Percentiles rank a stretch among this genome's conserved stretches.
These are phyloP conservation scores for Saccharomycopsis sp. DNA, from an alignment of 805 yeast species.

Conservation along the genomic window DNA sequence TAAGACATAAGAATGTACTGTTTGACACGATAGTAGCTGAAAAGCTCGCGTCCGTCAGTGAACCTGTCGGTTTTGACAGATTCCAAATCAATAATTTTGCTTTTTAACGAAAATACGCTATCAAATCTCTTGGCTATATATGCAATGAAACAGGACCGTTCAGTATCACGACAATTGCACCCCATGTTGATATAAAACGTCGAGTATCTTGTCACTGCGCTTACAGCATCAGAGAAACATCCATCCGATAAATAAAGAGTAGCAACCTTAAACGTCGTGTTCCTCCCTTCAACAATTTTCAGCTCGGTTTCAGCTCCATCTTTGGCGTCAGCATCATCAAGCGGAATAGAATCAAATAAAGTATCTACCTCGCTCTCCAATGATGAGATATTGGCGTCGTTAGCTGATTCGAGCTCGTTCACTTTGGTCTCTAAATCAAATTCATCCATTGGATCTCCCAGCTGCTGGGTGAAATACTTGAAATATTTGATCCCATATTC, in stretches of 20 bases:
- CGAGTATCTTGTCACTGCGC: neutral
- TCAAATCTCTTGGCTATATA: slow-evolving; percentile 6
- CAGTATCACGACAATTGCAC: slow-evolving; percentile 11
- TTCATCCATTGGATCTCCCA: neutral
- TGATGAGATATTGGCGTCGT: neutral
- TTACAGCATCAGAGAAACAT: neutral
- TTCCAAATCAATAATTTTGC: neutral
- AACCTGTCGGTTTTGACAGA: neutral
- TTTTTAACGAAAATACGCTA: neutral
- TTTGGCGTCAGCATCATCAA: neutral
- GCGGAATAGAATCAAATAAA: neutral
- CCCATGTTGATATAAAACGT: neutral
- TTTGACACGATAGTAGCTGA: slow-evolving; percentile 26
- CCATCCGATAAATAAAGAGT: slow-evolving; percentile 3
- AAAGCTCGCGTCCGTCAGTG: slow-evolving; percentile 19
- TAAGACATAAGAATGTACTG: slow-evolving; percentile 24
- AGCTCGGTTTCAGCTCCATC: neutral
- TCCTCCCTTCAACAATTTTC: neutral
- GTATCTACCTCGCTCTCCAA: neutral
- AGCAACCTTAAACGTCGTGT: neutral
- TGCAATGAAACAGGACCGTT: slow-evolving; percentile 5
- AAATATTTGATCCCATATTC: slow-evolving; percentile 6
- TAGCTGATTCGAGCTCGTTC: neutral
- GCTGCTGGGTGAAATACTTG: neutral
- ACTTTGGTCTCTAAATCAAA: neutral